These are phyloP conservation scores for Talaromyces adpressus DNA, from an alignment of 495 filamentous ascomycete genomes.

Conservation along the genomic window DNA sequence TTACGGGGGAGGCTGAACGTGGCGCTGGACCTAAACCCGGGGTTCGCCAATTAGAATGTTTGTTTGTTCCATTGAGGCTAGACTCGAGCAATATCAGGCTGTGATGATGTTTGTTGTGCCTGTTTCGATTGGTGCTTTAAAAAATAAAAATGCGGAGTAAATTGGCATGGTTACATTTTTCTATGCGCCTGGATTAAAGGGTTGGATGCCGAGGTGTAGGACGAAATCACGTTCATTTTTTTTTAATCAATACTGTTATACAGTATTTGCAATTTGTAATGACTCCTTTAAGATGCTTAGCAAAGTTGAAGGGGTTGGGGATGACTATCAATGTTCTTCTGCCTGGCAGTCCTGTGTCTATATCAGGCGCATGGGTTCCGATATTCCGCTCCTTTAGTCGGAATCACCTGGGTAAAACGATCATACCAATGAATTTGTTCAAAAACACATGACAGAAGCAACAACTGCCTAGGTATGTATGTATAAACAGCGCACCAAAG, in stretches of 20 bases:
- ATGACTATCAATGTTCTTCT: not conserved
- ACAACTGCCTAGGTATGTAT: not conserved
- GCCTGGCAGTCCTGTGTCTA: not conserved
- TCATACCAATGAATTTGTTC: not conserved
- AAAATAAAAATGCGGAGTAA: not conserved
- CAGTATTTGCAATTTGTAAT: not conserved
- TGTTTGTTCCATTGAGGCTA: not conserved
- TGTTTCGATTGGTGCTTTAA: not conserved
- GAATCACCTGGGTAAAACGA: not conserved
- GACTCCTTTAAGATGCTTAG: not conserved
- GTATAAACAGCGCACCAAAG: not conserved
- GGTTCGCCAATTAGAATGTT: not conserved
- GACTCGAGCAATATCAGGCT: not conserved
- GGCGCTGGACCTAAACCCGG: slow-evolving; percentile 2
- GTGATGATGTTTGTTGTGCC: slow-evolving; percentile 1
- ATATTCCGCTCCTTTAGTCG: not conserved
- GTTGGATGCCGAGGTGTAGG: not conserved
- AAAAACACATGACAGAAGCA: not conserved
- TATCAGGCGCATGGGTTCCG: not conserved
- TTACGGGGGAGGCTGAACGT: not conserved
- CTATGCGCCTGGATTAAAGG: not conserved
- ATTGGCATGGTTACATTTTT: not conserved
- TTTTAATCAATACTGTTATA: not conserved
- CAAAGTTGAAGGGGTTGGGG: not conserved
- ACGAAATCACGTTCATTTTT: not conserved